Conservation (phyloP, 768 basidiomycete species). For the Mycena epipterygia region DNA sequence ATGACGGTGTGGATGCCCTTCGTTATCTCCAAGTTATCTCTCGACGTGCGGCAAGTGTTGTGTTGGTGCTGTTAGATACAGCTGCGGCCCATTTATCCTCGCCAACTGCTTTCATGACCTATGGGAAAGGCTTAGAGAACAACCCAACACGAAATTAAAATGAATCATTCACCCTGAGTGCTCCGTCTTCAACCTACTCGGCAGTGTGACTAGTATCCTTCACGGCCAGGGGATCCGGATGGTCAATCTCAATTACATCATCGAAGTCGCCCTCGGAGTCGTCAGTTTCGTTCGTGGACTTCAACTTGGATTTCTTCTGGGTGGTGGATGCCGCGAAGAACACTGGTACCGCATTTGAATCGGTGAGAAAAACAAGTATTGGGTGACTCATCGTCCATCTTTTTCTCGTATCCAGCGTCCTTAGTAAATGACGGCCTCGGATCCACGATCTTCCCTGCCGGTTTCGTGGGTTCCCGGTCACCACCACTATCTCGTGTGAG, state of each 20-base stretch:
- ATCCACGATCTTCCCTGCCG: neutral
- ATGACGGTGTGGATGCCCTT: neutral
- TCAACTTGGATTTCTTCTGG: conserved; percentile 4
- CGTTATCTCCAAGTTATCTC: neutral
- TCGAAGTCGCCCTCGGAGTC: conserved; percentile 16
- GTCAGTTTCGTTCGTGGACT: conserved; percentile 11
- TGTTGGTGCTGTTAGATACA: conserved; percentile 17
- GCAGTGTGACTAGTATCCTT: conserved; percentile 9
- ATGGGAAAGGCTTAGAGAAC: conserved; percentile 3
- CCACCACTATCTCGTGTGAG: neutral
- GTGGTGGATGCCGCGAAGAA: conserved; percentile 13
- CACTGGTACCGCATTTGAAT: conserved; percentile 8
- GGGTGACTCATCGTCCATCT: conserved; percentile 13
- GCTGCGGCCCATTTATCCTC: neutral
- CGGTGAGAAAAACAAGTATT: conserved; percentile 9
- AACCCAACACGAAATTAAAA: neutral
- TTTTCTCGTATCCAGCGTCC: conserved; percentile 1
- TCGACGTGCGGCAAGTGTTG: conserved; percentile 3
- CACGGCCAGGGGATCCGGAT: conserved; percentile 1
- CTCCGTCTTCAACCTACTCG: conserved; percentile 7
- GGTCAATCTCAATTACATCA: conserved; percentile 4
- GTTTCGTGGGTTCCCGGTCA: conserved; percentile 9
- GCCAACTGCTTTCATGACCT: conserved; percentile 1
- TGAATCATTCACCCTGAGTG: neutral
- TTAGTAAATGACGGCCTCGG: neutral